Evolutionary conservation across 192 early-diverging fungal genomes (phyloP), one percentile per base, ranked within the genome.

Genomic region (Coemansia reversa): DNA sequence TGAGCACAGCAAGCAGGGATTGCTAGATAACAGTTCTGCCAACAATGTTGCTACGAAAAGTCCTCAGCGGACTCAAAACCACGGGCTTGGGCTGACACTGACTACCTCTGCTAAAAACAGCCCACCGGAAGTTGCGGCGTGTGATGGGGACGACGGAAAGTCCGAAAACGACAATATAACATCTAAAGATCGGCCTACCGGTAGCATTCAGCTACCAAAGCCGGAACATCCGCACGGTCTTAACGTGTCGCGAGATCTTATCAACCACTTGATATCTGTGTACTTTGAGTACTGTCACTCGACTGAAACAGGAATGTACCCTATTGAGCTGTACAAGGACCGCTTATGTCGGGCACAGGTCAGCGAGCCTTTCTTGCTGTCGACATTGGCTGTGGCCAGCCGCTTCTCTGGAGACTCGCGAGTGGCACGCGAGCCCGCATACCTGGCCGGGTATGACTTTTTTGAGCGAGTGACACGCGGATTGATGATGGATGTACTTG

Each of bases 261-360:
- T 81, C 60, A 72, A 62, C 32, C 74, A 76, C 54, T 63, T 81
- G 39, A 70, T 75, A 6, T 30, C 55, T 2, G 67, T 76, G 49
- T 81, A 76, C 63, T 81, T 81, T 51, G 58, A 66, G 39, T 81
- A 66, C 66, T 53, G 69, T 45, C 79, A 81, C 47, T 61, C 79
- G 23, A 12, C 67, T 19, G 79, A 76, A 49, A 81, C 79, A 1
- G 79, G 79, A 18, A 81, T 81, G 79, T 65, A 81, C 42, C 79
- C 79, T 19, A 47, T 39, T 23, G 79, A 81, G n/a, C 67, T 81
- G 23, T 81, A 81, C 66, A 49, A 57, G 16, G 79, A 76, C 45
- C 79, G 74, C 8, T 59, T 81, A 27, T 54, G 63, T 28, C 69
- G 73, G 3, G 74, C 73, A 32, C 72, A 81, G 19, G 79, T 81